Base-by-base conservation (phyloP, 768 basidiomycete species). In the Ramaria sp. region DNA sequence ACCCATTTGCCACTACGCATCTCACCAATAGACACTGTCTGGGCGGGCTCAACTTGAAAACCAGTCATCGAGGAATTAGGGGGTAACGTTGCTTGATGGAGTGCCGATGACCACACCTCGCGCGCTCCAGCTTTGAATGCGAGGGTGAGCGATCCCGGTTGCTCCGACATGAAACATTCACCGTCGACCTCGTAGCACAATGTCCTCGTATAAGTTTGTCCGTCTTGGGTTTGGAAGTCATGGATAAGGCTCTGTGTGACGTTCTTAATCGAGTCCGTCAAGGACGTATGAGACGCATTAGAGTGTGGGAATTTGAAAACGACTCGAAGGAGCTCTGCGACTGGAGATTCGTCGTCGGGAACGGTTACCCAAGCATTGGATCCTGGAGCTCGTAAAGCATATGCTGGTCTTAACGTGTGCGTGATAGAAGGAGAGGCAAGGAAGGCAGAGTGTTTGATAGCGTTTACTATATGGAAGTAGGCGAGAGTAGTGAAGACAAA, bases 401-500 rank as follows among this genome's bases (percentile, higher is more conserved):
- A 73, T 2, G 82, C 69, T 0, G 88, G 74, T 3, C 76, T 71
- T 24, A 83, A 70, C 0, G 72, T 63, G 24, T 56, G 48, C 1
- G 75, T 66, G 36, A 43, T 38, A 42, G 52, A 41, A 0, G 76
- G 73, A 4, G 74, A 58, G 15, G 74, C 63, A 52, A 92, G 78
- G 68, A 92, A 85, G 22, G 87, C 76, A 0, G 87, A 90, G 62
- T 92, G 83, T 62, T 94, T 93, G 64, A 98, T 87, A 50, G 88
- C 87, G 54, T 80, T 80, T 57, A 99, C 78, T 60, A 96, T 77
- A 63, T 95, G 92, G 67, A 98, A 96, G 69, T 98, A 98, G 45
- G 90, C 87, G 50, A 98, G 78, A 0, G 96, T 98, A 20, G 88
- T 86, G 57, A 94, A 67, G 63, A 93, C 81, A 67, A 83, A 89